phyloP scores from a whole-genome alignment of 139 green algal species.

The Auxenochlorella pyrenoidosa region DNA sequence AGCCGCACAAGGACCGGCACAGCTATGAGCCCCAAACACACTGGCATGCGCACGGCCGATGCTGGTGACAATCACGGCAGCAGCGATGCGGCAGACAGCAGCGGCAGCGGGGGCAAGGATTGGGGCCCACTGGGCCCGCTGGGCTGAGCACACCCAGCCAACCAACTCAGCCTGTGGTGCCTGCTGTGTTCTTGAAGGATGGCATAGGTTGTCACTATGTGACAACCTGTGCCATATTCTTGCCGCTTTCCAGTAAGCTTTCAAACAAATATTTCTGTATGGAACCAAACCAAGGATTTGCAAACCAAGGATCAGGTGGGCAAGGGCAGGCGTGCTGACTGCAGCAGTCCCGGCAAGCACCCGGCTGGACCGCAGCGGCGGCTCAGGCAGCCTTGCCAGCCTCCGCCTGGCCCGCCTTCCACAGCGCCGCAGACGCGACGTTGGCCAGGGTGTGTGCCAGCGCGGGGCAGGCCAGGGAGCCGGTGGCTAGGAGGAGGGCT shows the following conservation, averaged over 20 bases:
- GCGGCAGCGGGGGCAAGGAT: not conserved
- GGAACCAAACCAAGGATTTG: too few species aligned
- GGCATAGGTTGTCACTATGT: too few species aligned
- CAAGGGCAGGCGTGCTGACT: too few species aligned
- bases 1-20: not conserved
- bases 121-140: constrained; percentile 29
- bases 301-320: too few species aligned
- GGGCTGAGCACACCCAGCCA: not conserved
- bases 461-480: constrained; percentile 66
- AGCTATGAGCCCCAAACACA: not conserved
- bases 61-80: not conserved
- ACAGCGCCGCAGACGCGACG: constrained; percentile 71
- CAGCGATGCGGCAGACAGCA: not conserved
- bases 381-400: not conserved
- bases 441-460: constrained; percentile 77
- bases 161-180: too few species aligned
- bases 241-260: too few species aligned
- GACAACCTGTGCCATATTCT: too few species aligned
- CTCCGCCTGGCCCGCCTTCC: constrained; percentile 32
- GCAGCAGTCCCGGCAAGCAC: too few species aligned
- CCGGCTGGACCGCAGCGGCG: too few species aligned
- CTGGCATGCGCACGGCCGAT: not conserved
- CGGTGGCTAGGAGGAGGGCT: constrained; percentile 64
- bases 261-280: too few species aligned
- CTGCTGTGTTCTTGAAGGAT: too few species aligned